These are phyloP conservation scores for Cicer pinnatifidum DNA, from an alignment of 306 rosid genomes.

Conservation along the genomic window DNA sequence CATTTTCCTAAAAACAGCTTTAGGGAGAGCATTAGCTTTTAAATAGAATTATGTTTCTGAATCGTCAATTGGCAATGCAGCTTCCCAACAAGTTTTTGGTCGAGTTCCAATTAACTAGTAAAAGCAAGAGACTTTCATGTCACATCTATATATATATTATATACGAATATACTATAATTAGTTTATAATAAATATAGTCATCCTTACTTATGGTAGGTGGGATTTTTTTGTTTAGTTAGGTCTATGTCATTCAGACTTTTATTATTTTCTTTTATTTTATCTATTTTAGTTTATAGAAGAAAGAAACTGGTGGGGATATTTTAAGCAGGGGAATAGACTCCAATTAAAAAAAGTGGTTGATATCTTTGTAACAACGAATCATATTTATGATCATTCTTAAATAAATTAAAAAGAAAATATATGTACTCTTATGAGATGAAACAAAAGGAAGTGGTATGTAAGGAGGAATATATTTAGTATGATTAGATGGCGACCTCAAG, in stretches of 20 bases:
- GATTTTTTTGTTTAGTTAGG: too few species aligned
- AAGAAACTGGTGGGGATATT: too few species aligned
- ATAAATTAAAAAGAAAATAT: background rate
- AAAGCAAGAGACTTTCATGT: background rate
- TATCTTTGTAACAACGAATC: background rate
- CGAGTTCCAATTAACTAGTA: too few species aligned
- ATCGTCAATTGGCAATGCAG: background rate
- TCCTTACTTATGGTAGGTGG: background rate
- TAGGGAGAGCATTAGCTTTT: too few species aligned
- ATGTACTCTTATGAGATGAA: background rate
- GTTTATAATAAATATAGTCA: too few species aligned
- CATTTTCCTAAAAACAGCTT: too few species aligned
- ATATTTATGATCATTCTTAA: constrained; percentile 8
- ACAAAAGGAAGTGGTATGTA: constrained; percentile 22
- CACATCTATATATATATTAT: background rate
- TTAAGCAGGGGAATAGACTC: background rate
- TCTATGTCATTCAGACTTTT: too few species aligned
- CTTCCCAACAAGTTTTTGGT: background rate
- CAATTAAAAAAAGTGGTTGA: background rate
- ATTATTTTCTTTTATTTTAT: too few species aligned
- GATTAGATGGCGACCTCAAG: constrained; percentile 27
- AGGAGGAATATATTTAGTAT: constrained; percentile 26
- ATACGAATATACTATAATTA: too few species aligned
- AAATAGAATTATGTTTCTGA: too few species aligned
- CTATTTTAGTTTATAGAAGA: too few species aligned